Evolutionary conservation across 805 yeast genomes (phyloP), one percentile per base, ranked within the genome.

Genomic region (Ogataea ramenticola): DNA sequence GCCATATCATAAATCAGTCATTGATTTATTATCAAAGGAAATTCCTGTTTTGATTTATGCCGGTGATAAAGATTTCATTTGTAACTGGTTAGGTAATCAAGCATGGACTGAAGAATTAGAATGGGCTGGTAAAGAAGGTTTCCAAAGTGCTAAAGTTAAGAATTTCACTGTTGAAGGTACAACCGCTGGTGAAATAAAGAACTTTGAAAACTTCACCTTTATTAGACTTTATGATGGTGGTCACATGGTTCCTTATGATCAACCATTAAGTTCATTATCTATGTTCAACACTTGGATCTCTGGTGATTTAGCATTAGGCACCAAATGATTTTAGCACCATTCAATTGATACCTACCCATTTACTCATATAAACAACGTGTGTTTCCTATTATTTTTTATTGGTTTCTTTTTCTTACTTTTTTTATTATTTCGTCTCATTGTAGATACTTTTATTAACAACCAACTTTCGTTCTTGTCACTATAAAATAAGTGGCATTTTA

Each of bases 31-130:
- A 54, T 82, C 86, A 55, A 63, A 72, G 46, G 82, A 77, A 22
- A 58, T 87, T 39, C 96, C 96, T 17, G 90, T 88, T 4, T 74
- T 89, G 56, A 77, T 87, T 48, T 89, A 88, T 55, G 96, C 96
- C n/a, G 96, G 96, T 58, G 95, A 88, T 62, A 86, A 88, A 65
- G 96, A 88, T 64, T 88, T 75, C 64, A 87, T 88, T 58, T 88
- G 96, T 67, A 88, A 88, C 69, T 88, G 96, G 93, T 71, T 88
- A 51, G 96, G 96, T 52, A 86, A 87, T 66, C 78, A 77, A 52
- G 93, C 86, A 14, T 87, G 95, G 93, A 67, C 89, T 15, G 74
- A 83, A 58, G 71, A 64, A 49, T 68, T 86, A 49, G 75, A 71
- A 48, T 86, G 93, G 91, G 63, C 74, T 32, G 76, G 80, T 31